Evolutionary conservation across 257 asterid species (phyloP).

Genomic region (Forsythia suspensa): DNA sequence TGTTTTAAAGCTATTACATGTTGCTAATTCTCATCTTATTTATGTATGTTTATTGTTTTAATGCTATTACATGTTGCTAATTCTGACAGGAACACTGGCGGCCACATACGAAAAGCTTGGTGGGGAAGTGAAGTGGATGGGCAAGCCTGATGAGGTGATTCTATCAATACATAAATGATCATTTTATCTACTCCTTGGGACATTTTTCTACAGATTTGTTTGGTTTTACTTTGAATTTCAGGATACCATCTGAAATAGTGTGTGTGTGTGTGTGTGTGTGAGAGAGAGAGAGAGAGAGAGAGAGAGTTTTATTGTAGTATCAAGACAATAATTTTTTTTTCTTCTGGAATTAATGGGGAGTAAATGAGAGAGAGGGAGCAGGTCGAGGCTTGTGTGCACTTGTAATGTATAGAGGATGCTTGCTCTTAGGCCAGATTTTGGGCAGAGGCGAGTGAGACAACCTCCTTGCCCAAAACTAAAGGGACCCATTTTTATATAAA

Average conservation of each 20-base stretch:
- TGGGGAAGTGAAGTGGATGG: constrained; percentile 99
- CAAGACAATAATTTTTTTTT: too few relatives aligned
- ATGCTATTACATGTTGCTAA: constrained; percentile 16
- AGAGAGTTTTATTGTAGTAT: too few relatives aligned
- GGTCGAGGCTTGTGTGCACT: not conserved
- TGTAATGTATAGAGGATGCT: not conserved
- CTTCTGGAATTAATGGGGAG: not conserved
- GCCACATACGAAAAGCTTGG: constrained; percentile 87
- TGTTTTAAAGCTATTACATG: constrained; percentile 5
- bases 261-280: not conserved
- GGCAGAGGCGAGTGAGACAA: too few relatives aligned
- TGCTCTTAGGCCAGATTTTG: not conserved
- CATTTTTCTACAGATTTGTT: not conserved
- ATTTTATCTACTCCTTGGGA: not conserved
- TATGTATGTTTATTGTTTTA: not conserved
- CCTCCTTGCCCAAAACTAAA: too few relatives aligned
- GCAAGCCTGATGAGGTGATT: constrained; percentile 91
- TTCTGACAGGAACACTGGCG: constrained; percentile 70
- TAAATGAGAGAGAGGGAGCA: not conserved
- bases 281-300: not conserved
- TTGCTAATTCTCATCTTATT: constrained; percentile 21
- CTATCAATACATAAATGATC: not conserved
- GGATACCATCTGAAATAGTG: not conserved
- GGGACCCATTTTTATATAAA: too few relatives aligned
- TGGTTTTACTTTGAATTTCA: too few relatives aligned